Evolutionary conservation across 1,284 basidiomycete species (phyloP).

Genomic region (Fomitopsis schrenkii): DNA sequence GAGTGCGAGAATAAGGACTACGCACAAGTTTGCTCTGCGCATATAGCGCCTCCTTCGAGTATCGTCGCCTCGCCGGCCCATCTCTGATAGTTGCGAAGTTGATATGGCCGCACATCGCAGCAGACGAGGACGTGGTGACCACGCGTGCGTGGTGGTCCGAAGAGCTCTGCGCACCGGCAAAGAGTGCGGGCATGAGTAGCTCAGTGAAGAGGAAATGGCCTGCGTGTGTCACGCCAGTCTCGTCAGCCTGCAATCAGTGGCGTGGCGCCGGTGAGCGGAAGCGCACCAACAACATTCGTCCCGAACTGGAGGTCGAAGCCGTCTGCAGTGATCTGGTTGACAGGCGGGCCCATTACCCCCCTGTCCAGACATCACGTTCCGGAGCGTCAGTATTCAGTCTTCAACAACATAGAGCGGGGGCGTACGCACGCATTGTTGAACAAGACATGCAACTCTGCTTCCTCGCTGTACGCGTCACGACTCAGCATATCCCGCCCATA

Average conservation of each 20-base stretch:
- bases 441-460: slow-evolving; percentile 31
- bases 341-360: slow-evolving; percentile 51
- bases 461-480: slow-evolving; percentile 19
- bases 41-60: slow-evolving; percentile 29
- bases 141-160: slow-evolving; percentile 42
- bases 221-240: not conserved
- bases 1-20: not conserved
- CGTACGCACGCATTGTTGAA: slow-evolving; percentile 28
- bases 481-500: not conserved
- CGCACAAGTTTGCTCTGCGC: slow-evolving; percentile 40
- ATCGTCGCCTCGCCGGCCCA: slow-evolving; percentile 22
- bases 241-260: not conserved
- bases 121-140: slow-evolving; percentile 41
- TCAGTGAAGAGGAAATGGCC: slow-evolving; percentile 47
- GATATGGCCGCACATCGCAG: slow-evolving; percentile 23
- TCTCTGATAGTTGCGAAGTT: slow-evolving; percentile 26
- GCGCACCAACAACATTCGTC: slow-evolving; percentile 47
- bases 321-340: slow-evolving; percentile 42
- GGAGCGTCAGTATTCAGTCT: not conserved
- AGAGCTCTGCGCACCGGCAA: slow-evolving; percentile 30
- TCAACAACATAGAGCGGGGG: too few relatives aligned
- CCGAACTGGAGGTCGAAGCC: slow-evolving; percentile 62
- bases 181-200: slow-evolving; percentile 45
- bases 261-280: not conserved
- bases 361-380: slow-evolving; percentile 23